phyloP scores from a whole-genome alignment of 1,284 basidiomycete genomes.

The Vanrija pseudolonga region DNA sequence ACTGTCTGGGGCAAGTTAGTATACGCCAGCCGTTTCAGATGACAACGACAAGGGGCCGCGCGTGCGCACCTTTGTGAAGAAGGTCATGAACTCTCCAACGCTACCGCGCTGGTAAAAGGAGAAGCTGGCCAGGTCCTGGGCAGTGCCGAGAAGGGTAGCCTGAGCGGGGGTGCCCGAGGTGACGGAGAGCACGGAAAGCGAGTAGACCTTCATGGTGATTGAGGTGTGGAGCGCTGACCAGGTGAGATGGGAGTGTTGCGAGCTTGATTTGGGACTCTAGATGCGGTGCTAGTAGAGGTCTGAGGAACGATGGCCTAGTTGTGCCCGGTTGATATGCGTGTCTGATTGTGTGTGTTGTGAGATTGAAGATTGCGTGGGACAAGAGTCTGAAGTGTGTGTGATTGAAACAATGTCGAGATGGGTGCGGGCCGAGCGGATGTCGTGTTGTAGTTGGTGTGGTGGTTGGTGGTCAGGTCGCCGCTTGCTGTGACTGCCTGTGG shows the following conservation, averaged over 20 bases:
- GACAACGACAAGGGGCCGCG: neutral
- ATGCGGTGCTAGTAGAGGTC: neutral
- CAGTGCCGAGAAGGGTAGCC: slow-evolving; percentile 64
- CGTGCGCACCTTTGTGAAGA: slow-evolving; percentile 64
- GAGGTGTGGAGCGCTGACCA: slow-evolving; percentile 1
- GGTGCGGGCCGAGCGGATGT: too few relatives aligned
- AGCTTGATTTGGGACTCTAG: neutral
- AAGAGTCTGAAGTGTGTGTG: too few relatives aligned
- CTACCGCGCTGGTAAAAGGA: slow-evolving; percentile 88
- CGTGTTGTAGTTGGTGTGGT: too few relatives aligned
- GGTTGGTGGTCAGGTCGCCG: too few relatives aligned
- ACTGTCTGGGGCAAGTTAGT: slow-evolving; percentile 62
- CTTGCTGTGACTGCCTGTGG: too few relatives aligned
- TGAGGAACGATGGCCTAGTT: neutral
- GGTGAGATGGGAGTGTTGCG: neutral
- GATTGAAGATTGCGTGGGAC: too few relatives aligned
- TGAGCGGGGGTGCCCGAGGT: slow-evolving; percentile 38
- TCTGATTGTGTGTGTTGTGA: too few relatives aligned
- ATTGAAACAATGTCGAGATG: neutral
- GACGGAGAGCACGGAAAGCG: slow-evolving; percentile 53
- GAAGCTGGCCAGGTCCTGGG: slow-evolving; percentile 84
- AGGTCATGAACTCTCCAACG: slow-evolving; percentile 81
- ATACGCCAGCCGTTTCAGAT: neutral
- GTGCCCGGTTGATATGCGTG: neutral
- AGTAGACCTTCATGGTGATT: slow-evolving; percentile 53